Evolutionary conservation across 2,329 filamentous ascomycete genomes (phyloP).

Genomic region (Elsinoe necatrix): DNA sequence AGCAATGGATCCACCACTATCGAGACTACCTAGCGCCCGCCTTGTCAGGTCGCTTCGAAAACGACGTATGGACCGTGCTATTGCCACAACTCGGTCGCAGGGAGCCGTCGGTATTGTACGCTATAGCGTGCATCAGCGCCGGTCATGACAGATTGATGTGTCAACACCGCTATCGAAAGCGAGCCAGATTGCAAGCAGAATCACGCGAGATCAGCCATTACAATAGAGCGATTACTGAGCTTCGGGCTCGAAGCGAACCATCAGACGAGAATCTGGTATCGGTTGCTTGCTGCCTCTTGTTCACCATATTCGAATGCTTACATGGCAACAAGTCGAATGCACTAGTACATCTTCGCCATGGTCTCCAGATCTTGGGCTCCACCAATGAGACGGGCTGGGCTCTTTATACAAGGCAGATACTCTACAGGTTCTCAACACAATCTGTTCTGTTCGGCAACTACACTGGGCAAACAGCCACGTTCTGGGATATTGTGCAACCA

Average conservation of each 20-base stretch:
- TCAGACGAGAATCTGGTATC: slow-evolving; percentile 11
- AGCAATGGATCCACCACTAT: slow-evolving; percentile 22
- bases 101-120: slow-evolving; percentile 27
- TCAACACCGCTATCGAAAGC: neutral
- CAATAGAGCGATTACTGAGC: slow-evolving; percentile 25
- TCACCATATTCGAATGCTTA: slow-evolving; percentile 29
- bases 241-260: slow-evolving; percentile 21
- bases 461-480: neutral
- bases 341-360: slow-evolving; percentile 27
- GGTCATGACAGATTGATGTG: slow-evolving; percentile 23
- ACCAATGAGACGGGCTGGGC: neutral
- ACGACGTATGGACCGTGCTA: slow-evolving; percentile 26
- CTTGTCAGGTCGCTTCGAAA: slow-evolving; percentile 22
- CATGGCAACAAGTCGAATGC: slow-evolving; percentile 27
- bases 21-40: slow-evolving; percentile 20
- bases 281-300: slow-evolving; percentile 27
- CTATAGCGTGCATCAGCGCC: slow-evolving; percentile 27
- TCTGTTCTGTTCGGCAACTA: slow-evolving; percentile 3
- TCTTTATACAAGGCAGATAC: neutral
- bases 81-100: slow-evolving; percentile 27
- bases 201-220: slow-evolving; percentile 24
- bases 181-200: neutral
- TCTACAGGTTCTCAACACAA: slow-evolving; percentile 15
- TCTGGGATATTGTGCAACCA: neutral
- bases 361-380: slow-evolving; percentile 22